Percentiles rank a stretch among this genome's conserved stretches.
These are phyloP conservation scores for Cyanodermella asteris DNA, from an alignment of 2,329 filamentous ascomycete genomes.

Conservation along the genomic window DNA sequence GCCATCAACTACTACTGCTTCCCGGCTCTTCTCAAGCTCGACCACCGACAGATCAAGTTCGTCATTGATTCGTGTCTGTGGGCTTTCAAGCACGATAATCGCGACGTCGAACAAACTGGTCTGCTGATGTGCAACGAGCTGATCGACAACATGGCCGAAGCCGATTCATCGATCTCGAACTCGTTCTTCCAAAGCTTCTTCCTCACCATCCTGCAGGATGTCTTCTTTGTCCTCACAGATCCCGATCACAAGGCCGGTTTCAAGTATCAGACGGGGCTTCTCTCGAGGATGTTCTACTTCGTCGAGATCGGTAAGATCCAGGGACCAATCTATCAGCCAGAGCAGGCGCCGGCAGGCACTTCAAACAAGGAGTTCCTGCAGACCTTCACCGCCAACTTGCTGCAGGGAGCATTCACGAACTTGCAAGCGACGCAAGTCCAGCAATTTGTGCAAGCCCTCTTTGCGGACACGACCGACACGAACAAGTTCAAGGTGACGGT, in stretches of 20 bases:
- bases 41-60: conserved; percentile 95
- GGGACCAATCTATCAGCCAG: conserved; percentile 69
- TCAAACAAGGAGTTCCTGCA: conserved; percentile 78
- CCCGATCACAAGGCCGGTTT: conserved; percentile 96
- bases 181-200: conserved; percentile 98
- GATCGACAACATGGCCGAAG: conserved; percentile 91
- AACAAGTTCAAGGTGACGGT: conserved; percentile 90
- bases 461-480: conserved; percentile 69
- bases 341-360: conserved; percentile 65
- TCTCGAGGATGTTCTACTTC: conserved; percentile 92
- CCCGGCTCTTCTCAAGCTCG: conserved; percentile 77
- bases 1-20: conserved; percentile 97
- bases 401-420: conserved; percentile 84
- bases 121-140: conserved; percentile 96
- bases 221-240: conserved; percentile 95
- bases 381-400: conserved; percentile 63
- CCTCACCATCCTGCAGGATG: conserved; percentile 82
- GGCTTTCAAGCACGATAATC: conserved; percentile 99
- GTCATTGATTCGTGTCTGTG: conserved; percentile 99
- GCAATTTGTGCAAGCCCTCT: conserved; percentile 73
- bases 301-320: conserved; percentile 78
- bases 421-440: conserved; percentile 76
- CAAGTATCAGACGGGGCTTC: conserved; percentile 85
- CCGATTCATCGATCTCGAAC: conserved; percentile 60
- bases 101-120: conserved; percentile 86